phyloP scores from a whole-genome alignment of 352 stramenopile species.

The Phytophthora quininea region DNA sequence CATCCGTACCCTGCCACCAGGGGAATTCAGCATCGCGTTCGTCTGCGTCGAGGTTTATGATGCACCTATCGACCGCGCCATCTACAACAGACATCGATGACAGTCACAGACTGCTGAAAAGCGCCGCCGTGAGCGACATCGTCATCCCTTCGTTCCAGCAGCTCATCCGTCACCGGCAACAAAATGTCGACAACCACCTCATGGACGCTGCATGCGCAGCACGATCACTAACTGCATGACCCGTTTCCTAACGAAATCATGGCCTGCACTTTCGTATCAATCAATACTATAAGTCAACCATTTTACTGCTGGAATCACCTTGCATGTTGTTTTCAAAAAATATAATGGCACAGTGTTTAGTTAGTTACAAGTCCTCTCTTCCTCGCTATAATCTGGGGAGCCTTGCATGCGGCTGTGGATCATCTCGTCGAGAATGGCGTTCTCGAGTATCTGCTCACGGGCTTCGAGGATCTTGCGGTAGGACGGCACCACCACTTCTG shows the following conservation, averaged over 20 bases:
- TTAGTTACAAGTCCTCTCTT: slow-evolving; percentile 26
- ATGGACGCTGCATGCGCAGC: slow-evolving; percentile 16
- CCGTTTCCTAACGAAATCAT: not conserved
- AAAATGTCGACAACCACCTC: slow-evolving; percentile 30
- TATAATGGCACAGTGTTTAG: slow-evolving; percentile 37
- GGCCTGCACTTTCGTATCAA: too few species aligned
- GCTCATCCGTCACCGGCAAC: slow-evolving; percentile 26
- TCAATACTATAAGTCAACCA: too few species aligned
- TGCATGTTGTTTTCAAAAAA: slow-evolving; percentile 15
- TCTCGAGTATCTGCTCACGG: slow-evolving; percentile 46
- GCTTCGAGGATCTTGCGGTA: slow-evolving; percentile 47
- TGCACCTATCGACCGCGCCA: slow-evolving; percentile 19
- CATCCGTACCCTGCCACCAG: slow-evolving; percentile 20
- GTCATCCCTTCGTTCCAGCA: slow-evolving; percentile 25
- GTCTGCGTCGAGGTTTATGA: slow-evolving; percentile 23
- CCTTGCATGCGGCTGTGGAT: slow-evolving; percentile 30
- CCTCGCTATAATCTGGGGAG: slow-evolving; percentile 24
- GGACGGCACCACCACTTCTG: slow-evolving; percentile 35
- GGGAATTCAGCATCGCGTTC: slow-evolving; percentile 8
- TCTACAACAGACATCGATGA: slow-evolving; percentile 18
- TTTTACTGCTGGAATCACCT: too few species aligned
- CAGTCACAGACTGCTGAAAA: slow-evolving; percentile 19
- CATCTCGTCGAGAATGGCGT: slow-evolving; percentile 44
- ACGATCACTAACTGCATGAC: not conserved
- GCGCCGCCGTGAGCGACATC: slow-evolving; percentile 26